Conservation (phyloP, 164 flowering plant species). For the Vitis cinerea region DNA sequence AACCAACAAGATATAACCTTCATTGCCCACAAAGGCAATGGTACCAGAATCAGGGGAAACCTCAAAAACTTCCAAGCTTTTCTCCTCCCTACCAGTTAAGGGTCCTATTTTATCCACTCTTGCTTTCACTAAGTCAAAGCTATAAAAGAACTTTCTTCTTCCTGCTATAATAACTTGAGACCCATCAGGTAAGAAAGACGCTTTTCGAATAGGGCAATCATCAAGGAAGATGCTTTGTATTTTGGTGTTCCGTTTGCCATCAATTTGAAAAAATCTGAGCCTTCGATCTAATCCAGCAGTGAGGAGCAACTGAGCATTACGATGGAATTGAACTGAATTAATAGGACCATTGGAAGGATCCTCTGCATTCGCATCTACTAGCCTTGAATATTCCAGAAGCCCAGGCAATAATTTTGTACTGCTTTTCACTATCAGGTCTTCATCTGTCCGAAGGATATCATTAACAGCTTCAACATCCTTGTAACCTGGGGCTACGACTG, state of each 20-base stretch:
- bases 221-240: constrained; percentile 75
- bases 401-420: constrained; percentile 69
- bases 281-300: constrained; percentile 75
- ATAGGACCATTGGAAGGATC: constrained; percentile 70
- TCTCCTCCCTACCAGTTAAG: constrained; percentile 85
- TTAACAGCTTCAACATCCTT: constrained; percentile 30
- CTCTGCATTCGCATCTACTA: constrained; percentile 73
- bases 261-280: constrained; percentile 82
- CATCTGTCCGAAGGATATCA: constrained; percentile 62
- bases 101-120: constrained; percentile 76
- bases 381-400: constrained; percentile 62
- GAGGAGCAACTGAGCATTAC: constrained; percentile 84
- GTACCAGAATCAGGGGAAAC: constrained; percentile 83
- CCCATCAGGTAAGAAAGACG: constrained; percentile 79
- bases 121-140: constrained; percentile 81
- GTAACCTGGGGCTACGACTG: constrained; percentile 28
- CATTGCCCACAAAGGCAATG: constrained; percentile 85
- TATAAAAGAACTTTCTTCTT: constrained; percentile 89
- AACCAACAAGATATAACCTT: constrained; percentile 84
- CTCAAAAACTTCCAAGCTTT: constrained; percentile 85
- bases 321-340: constrained; percentile 82
- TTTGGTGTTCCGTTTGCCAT: constrained; percentile 81
- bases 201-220: constrained; percentile 84
- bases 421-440: constrained; percentile 67
- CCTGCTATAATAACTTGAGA: constrained; percentile 82